Evolutionary conservation across 257 asterid species (phyloP), one percentile per base, ranked within the genome.

Genomic region (Asclepias syriaca): DNA sequence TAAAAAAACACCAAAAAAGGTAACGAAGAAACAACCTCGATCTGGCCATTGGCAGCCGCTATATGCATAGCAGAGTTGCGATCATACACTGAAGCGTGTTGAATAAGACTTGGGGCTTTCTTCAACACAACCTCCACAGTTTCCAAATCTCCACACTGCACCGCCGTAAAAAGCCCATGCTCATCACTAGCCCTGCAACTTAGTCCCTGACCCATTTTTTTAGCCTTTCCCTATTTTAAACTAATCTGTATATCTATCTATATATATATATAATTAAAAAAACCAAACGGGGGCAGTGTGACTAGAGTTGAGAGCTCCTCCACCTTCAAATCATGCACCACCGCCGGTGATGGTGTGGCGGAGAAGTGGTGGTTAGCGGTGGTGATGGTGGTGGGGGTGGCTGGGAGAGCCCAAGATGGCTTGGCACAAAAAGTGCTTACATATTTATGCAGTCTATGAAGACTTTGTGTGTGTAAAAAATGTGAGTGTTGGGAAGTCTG

Each of bases 21-120:
- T 24, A 5, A 43, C 60, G 56, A 73, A 74, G 70, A 75, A 77
- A 84, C 27, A 39, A 92, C 99, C 99, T 92, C 97, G 97, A 85
- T 90, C 89, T 85, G 99, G 76, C 96, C 98, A 84, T 88, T 87
- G 76, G 98, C 99, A 70, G 99, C 96, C 39, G 99, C 99, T 40
- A 95, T 85, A 84, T 95, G 99, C 82, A 92, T 65, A 80, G 88
- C 81, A 11, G 97, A 87, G 86, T 86, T 85, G 22, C 93, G 90
- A 86, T 91, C 96, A 77, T 87, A 87, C 15, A 78, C 84, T 0
- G 96, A 87, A 49, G 81, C 68, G 37, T 65, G 88, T 57, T 81
- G 87, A 81, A 88, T 57, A 45, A 89, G 88, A 64, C 74, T 65
- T 0, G 89, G 83, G 54, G 85, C 84, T 78, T 78, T 83, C 45